Conservation (phyloP, 352 stramenopile genomes). For the Phytophthora citrophthora region DNA sequence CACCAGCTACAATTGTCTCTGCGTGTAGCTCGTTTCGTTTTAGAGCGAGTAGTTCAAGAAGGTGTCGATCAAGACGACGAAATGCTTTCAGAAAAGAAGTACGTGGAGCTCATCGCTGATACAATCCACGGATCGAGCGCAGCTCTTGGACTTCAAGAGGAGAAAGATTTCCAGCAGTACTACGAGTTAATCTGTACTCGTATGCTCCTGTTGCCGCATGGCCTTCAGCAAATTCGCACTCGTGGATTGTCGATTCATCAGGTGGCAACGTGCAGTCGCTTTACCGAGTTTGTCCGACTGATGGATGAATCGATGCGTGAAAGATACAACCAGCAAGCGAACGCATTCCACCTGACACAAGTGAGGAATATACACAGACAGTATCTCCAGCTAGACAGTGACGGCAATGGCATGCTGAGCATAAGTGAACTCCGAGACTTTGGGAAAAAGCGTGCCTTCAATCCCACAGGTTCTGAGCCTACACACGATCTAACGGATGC, state of each 20-base stretch:
- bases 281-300: conserved; percentile 55
- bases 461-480: conserved; percentile 41
- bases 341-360: conserved; percentile 38
- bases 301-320: conserved; percentile 35
- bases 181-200: conserved; percentile 70
- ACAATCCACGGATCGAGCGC: conserved; percentile 25
- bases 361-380: conserved; percentile 60
- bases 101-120: conserved; percentile 34
- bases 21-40: conserved; percentile 25
- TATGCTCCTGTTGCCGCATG: conserved; percentile 58
- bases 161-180: conserved; percentile 58
- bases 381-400: conserved; percentile 67
- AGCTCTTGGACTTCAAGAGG: conserved; percentile 32
- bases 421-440: conserved; percentile 52
- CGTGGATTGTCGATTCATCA: conserved; percentile 38
- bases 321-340: conserved; percentile 41
- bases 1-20: conserved; percentile 48
- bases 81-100: conserved; percentile 40
- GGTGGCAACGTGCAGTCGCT: conserved; percentile 33
- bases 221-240: conserved; percentile 30
- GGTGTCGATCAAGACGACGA: conserved; percentile 12
- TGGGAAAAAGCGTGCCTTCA: conserved; percentile 77
- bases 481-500: conserved; percentile 64
- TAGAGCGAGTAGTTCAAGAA: conserved; percentile 19
- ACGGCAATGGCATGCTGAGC: conserved; percentile 69